Percentiles rank a stretch among this genome's conserved stretches.
phyloP scores from a whole-genome alignment of 164 flowering plant genomes.

The Tetracentron sinense region DNA sequence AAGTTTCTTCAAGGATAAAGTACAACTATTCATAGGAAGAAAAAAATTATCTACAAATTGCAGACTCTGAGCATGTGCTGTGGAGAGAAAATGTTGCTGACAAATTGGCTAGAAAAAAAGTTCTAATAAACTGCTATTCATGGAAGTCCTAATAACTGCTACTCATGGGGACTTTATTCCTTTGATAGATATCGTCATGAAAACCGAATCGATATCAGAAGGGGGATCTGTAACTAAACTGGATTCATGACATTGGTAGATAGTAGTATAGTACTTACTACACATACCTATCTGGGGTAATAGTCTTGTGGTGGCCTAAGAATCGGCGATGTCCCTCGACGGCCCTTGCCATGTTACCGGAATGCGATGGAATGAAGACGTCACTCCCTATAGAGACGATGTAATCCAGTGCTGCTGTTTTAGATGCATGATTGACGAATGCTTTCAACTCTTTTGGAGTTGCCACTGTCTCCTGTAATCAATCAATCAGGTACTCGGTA shows the following conservation, averaged over 20 bases:
- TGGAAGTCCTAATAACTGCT: neutral
- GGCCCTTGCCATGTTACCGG: slow-evolving; percentile 99
- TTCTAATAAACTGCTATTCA: neutral
- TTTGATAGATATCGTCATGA: neutral
- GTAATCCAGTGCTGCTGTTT: slow-evolving; percentile 91
- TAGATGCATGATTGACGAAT: slow-evolving; percentile 76
- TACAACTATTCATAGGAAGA: no score
- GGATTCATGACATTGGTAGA: neutral
- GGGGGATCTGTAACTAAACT: neutral
- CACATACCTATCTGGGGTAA: slow-evolving; percentile 82
- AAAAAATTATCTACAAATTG: no score
- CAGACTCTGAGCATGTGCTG: no score
- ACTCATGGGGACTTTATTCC: neutral
- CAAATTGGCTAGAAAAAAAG: neutral
- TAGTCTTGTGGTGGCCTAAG: slow-evolving; percentile 79
- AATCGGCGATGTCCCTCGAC: slow-evolving; percentile 96
- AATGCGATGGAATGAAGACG: slow-evolving; percentile 81
- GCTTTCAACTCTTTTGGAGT: slow-evolving; percentile 53
- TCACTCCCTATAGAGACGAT: slow-evolving; percentile 84
- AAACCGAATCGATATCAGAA: neutral
- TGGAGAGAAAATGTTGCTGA: no score
- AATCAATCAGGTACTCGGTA: slow-evolving; percentile 8
- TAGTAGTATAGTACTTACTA: no score
- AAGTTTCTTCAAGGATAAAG: no score
- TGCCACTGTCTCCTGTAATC: slow-evolving; percentile 77